Percentiles rank a stretch among this genome's conserved stretches.
Conservation (phyloP, 2,329 filamentous ascomycete genomes). For the Fusarium redolens region DNA sequence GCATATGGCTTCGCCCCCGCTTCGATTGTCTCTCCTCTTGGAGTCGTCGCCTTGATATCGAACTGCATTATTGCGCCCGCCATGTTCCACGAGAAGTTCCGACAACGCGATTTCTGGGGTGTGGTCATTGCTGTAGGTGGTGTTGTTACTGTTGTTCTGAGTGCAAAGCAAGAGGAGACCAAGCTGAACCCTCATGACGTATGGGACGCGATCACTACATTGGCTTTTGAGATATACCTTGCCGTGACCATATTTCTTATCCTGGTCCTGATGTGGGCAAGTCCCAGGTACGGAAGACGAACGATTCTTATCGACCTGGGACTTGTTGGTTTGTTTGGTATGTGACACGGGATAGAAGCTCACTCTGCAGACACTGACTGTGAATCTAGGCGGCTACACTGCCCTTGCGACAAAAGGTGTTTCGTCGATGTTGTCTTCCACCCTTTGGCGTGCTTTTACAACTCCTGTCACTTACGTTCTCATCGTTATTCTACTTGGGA, state of each 20-base stretch:
- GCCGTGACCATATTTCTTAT: conserved; percentile 81
- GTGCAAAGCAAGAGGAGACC: conserved; percentile 87
- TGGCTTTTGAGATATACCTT: conserved; percentile 92
- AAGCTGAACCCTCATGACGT: conserved; percentile 93
- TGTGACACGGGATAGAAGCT: conserved; percentile 45
- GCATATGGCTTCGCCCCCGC: conserved; percentile 98
- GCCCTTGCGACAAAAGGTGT: conserved; percentile 96
- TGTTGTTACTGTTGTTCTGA: conserved; percentile 92
- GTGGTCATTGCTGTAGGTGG: conserved; percentile 88
- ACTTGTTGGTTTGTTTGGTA: conserved; percentile 92
- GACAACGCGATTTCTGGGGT: conserved; percentile 85
- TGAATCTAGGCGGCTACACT: conserved; percentile 85
- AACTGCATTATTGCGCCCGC: conserved; percentile 97
- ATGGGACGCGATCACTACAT: conserved; percentile 86
- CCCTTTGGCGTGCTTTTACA: conserved; percentile 86
- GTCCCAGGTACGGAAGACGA: conserved; percentile 83
- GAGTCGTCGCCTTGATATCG: conserved; percentile 95
- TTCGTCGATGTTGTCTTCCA: conserved; percentile 92
- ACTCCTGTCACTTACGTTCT: conserved; percentile 93
- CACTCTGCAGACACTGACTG: conserved; percentile 12
- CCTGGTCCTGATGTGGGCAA: conserved; percentile 80
- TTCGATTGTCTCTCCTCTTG: conserved; percentile 94
- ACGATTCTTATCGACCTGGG: conserved; percentile 93
- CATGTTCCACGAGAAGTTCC: conserved; percentile 91
- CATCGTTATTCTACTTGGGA: conserved; percentile 80